Conservation (phyloP, 352 stramenopile genomes). For the Phytophthora palmivora region DNA sequence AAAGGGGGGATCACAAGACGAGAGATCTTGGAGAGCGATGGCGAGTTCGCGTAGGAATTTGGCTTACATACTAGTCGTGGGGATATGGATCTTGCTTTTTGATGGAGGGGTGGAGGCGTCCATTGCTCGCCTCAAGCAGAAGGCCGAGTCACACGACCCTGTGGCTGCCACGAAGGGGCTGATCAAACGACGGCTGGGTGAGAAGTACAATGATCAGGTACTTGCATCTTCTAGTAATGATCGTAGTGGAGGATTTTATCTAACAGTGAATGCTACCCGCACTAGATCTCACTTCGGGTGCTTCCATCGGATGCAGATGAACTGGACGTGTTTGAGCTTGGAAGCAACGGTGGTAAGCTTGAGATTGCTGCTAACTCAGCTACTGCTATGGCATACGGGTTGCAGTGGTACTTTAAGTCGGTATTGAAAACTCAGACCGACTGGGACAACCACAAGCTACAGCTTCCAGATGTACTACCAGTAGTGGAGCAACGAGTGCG, state of each 20-base stretch:
- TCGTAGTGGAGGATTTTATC: no score
- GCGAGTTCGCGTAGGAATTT: not conserved
- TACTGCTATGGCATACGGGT: conserved; percentile 68
- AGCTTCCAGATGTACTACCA: conserved; percentile 58
- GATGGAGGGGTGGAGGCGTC: conserved; percentile 15
- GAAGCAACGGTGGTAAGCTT: conserved; percentile 51
- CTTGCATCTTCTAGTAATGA: not conserved
- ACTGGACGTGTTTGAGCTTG: conserved; percentile 72
- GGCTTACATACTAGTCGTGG: not conserved
- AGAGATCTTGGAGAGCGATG: conserved; percentile 26
- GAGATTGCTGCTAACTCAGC: conserved; percentile 60
- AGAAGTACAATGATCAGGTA: conserved; percentile 50
- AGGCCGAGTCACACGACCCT: conserved; percentile 55
- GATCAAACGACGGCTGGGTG: conserved; percentile 58
- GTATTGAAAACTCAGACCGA: conserved; percentile 77
- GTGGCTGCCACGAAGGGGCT: conserved; percentile 54
- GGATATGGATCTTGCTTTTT: conserved; percentile 20
- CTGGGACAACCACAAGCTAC: conserved; percentile 80
- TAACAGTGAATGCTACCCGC: not conserved
- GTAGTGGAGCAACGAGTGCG: conserved; percentile 42
- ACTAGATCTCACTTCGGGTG: conserved; percentile 68
- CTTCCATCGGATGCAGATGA: conserved; percentile 48
- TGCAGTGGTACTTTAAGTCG: conserved; percentile 83
- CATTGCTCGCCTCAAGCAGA: conserved; percentile 24
- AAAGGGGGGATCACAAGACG: not conserved